Percentiles rank a stretch among this genome's conserved stretches.
Evolutionary conservation across 345 rosid species (phyloP).

Genomic region (Physaria fendleri): DNA sequence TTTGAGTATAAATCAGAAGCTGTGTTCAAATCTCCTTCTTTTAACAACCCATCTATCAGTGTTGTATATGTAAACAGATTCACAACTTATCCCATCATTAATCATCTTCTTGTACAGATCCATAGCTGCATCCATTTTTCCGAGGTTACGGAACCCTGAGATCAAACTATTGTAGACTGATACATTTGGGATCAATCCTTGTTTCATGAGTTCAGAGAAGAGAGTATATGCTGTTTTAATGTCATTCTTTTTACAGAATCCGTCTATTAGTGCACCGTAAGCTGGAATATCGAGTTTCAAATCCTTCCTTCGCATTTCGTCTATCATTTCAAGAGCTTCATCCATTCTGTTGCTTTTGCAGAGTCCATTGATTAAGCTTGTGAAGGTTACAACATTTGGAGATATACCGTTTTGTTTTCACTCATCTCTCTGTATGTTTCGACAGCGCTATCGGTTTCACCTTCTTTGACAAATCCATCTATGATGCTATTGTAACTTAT

Average conservation of each 20-base stretch:
- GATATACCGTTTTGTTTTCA: conserved; percentile 36
- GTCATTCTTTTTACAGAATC: conserved; percentile 49
- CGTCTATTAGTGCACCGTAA: conserved; percentile 56
- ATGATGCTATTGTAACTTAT: conserved; percentile 54
- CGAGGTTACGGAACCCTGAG: conserved; percentile 29
- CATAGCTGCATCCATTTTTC: conserved; percentile 18
- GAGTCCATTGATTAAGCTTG: conserved; percentile 53
- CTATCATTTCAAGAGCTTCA: conserved; percentile 43
- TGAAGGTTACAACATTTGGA: conserved; percentile 46
- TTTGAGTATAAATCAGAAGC: conserved; percentile 61
- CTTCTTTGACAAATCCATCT: conserved; percentile 56
- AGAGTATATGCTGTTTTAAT: conserved; percentile 47
- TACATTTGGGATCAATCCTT: conserved; percentile 48
- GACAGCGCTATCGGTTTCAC: conserved; percentile 39
- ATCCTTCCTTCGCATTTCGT: conserved; percentile 54
- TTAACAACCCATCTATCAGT: conserved; percentile 64
- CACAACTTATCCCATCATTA: conserved; percentile 47
- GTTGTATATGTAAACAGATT: conserved; percentile 64
- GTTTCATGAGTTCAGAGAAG: conserved; percentile 51
- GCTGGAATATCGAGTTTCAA: conserved; percentile 46
- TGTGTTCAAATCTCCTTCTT: conserved; percentile 38
- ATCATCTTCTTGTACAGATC: conserved; percentile 37
- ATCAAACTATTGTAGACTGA: conserved; percentile 58
- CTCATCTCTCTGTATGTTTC: conserved; percentile 45
- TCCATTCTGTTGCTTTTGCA: conserved; percentile 41